Evolutionary conservation across 2,329 filamentous ascomycete species (phyloP), one percentile per base, ranked within the genome.

Genomic region (Penicillium sp.): DNA sequence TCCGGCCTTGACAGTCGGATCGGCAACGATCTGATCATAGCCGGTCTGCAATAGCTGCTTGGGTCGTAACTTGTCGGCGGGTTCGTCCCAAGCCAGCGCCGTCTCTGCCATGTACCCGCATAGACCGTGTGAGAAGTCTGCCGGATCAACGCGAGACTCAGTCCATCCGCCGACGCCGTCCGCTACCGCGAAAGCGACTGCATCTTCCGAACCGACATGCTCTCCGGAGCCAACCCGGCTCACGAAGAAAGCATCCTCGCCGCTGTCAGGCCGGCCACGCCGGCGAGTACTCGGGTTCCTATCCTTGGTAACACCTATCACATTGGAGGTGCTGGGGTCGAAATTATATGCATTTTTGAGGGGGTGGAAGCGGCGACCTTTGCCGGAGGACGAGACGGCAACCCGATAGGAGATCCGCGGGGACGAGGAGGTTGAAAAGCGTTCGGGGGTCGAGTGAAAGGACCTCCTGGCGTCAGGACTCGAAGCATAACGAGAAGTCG

Each of bases 131-230:
- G 92, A 94, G 73, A 97, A 97, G 73, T 96, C 90, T 25, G 91
- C 91, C 8, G 94, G 92, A 66, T 99, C 92, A 46, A 99, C 87
- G 40, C 91, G 91, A 35, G 88, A 92, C 63, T 96, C 89, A 57
- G 88, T 84, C 92, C 94, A 99, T 31, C 94, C 94, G 43, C 94
- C 94, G 0, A 99, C 94, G 10, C 94, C 94, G 69, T 99, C 94
- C 47, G 92, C 91, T 22, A 99, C 83, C 16, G 90, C 94, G 61
- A 99, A 87, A 0, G 92, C 90, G 10, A 96, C 82, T 3, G 63
- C 55, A 38, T 65, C 55, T 36, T 81, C 81, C 57, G 85, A 82
- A 46, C 84, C 28, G 14, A 25, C 24, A 38, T 51, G 44, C 35
- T 44, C 47, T 39, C 33, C 20, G 28, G 50, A 51, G 45, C 88